Percentiles rank a stretch among this genome's conserved stretches.
Conservation (phyloP, 202 grass and related monocot species). For the Dendrocalamus latiflorus region DNA sequence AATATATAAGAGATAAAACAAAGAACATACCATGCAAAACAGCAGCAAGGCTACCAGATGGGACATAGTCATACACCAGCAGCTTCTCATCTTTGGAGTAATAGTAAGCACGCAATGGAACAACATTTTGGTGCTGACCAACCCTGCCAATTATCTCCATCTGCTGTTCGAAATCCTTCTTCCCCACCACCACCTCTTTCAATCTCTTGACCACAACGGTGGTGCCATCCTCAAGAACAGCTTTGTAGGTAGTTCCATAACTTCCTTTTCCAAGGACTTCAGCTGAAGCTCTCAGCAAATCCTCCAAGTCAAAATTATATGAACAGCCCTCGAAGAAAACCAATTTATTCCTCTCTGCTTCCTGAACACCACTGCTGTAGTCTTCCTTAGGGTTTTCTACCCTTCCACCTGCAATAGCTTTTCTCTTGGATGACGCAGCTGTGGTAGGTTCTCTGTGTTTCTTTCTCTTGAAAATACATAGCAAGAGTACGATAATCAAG, state of each 20-base stretch:
- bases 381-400: constrained; percentile 75
- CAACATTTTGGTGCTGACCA: constrained; percentile 70
- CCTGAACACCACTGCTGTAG: constrained; percentile 86
- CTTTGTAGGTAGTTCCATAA: constrained; percentile 93
- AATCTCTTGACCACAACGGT: constrained; percentile 91
- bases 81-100: constrained; percentile 99
- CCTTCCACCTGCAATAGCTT: constrained; percentile 55
- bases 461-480: constrained; percentile 76
- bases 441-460: constrained; percentile 37
- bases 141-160: constrained; percentile 88
- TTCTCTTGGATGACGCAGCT: constrained; percentile 57
- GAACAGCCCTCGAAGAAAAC: constrained; percentile 86
- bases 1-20: constrained; percentile 4
- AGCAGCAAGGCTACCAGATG: constrained; percentile 61
- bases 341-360: constrained; percentile 85
- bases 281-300: constrained; percentile 90
- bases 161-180: constrained; percentile 88
- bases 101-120: constrained; percentile 87
- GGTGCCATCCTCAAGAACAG: constrained; percentile 92
- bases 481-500: constrained; percentile 49
- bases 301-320: constrained; percentile 93
- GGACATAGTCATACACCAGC: constrained; percentile 86
- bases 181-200: constrained; percentile 80
- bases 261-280: constrained; percentile 95
- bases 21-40: constrained; percentile 77